phyloP scores from a whole-genome alignment of 2,329 filamentous ascomycete species.

The Alternaria sp. region DNA sequence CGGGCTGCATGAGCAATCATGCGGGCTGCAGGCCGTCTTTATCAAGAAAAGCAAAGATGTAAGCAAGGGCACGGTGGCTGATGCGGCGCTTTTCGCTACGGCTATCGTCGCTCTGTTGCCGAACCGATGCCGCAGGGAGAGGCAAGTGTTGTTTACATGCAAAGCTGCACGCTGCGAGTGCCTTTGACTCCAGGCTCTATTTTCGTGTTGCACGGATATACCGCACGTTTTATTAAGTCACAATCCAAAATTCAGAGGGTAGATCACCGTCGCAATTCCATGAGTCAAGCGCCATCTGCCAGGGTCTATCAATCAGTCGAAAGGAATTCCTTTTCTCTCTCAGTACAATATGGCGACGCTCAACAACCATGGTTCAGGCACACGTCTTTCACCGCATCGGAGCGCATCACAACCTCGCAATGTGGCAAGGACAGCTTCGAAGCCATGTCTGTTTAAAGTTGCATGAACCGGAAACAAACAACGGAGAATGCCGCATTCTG shows the following conservation, averaged over 20 bases:
- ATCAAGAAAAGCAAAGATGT: slow-evolving; percentile 11
- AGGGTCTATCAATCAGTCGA: neutral
- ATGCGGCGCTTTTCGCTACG: slow-evolving; percentile 16
- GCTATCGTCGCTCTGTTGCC: slow-evolving; percentile 7
- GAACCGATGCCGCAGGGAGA: slow-evolving; percentile 5
- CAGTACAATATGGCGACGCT: neutral
- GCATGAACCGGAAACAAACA: neutral
- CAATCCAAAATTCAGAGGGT: neutral
- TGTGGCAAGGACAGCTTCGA: neutral
- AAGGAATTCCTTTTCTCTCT: neutral
- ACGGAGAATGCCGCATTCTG: neutral
- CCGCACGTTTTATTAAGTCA: neutral
- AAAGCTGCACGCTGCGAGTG: neutral
- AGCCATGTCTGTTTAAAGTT: neutral
- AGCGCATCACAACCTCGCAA: neutral
- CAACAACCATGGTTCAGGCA: neutral
- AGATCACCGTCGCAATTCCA: neutral
- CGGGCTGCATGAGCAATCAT: slow-evolving; percentile 19
- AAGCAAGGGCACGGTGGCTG: slow-evolving; percentile 11
- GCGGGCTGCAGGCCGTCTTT: slow-evolving; percentile 11
- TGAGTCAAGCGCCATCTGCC: neutral
- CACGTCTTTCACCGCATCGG: neutral
- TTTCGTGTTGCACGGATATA: neutral
- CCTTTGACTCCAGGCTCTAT: neutral
- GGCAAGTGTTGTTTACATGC: neutral